Evolutionary conservation across 2,329 filamentous ascomycete genomes (phyloP).

Genomic region (Scorias spongiosa): DNA sequence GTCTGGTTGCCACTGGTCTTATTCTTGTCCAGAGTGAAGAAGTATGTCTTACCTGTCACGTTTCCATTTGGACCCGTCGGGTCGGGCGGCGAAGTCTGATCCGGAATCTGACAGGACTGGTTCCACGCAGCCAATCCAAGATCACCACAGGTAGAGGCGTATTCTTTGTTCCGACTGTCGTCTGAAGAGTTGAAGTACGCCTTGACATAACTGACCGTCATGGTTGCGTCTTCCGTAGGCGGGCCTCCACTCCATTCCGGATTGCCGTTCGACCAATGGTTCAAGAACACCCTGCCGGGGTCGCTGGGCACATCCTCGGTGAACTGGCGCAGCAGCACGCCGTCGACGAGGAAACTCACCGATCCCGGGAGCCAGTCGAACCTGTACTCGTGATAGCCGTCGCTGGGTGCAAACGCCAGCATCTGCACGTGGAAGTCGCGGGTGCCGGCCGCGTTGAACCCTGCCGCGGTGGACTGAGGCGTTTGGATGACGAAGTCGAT

Average conservation of each 20-base stretch:
- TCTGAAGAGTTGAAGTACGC: slow-evolving; percentile 58
- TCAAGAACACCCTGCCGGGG: slow-evolving; percentile 53
- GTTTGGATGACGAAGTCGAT: slow-evolving; percentile 68
- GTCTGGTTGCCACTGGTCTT: neutral
- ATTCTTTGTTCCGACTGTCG: neutral
- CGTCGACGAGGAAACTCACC: slow-evolving; percentile 58
- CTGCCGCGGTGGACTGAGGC: slow-evolving; percentile 38
- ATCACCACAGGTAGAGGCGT: neutral
- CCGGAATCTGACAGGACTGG: slow-evolving; percentile 7
- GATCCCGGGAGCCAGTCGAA: slow-evolving; percentile 53
- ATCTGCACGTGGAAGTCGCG: slow-evolving; percentile 41
- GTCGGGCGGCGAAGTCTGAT: slow-evolving; percentile 7
- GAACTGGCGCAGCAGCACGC: slow-evolving; percentile 41
- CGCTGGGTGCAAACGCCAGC: slow-evolving; percentile 51
- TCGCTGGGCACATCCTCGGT: slow-evolving; percentile 33
- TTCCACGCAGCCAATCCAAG: neutral
- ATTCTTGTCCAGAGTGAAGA: neutral
- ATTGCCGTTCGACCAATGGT: slow-evolving; percentile 68
- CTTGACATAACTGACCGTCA: slow-evolving; percentile 56
- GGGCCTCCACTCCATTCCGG: slow-evolving; percentile 56
- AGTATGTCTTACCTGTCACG: neutral
- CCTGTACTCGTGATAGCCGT: slow-evolving; percentile 60
- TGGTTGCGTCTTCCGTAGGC: slow-evolving; percentile 43
- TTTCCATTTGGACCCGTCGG: neutral
- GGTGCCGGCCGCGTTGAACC: slow-evolving; percentile 48